phyloP scores from a whole-genome alignment of 768 basidiomycete genomes.

The Amanita jacksonii region DNA sequence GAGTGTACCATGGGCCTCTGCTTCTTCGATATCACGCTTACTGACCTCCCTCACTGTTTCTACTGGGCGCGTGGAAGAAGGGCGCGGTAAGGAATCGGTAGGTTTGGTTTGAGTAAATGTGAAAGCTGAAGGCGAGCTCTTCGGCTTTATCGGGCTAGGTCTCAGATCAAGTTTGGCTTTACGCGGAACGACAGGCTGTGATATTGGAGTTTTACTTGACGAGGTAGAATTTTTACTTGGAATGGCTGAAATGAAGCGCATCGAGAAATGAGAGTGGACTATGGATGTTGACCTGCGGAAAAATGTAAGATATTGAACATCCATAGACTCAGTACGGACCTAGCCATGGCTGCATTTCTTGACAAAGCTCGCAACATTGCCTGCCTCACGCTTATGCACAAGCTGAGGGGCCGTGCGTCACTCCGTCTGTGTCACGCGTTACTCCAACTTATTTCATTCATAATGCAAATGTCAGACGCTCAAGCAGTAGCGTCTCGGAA shows the following conservation, averaged over 20 bases:
- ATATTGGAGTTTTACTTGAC: conserved; percentile 4
- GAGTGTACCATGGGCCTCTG: conserved; percentile 60
- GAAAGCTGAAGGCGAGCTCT: conserved; percentile 16
- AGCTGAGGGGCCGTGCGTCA: neutral
- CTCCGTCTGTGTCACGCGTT: neutral
- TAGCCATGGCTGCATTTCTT: conserved; percentile 11
- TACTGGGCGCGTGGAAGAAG: conserved; percentile 19
- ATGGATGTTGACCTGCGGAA: neutral
- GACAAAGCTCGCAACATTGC: conserved; percentile 14
- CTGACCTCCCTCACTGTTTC: conserved; percentile 37
- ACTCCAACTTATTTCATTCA: neutral
- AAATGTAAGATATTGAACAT: neutral
- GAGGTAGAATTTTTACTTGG: conserved; percentile 1
- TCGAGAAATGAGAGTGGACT: conserved; percentile 1
- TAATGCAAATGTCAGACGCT: conserved; percentile 1
- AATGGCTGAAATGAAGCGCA: conserved; percentile 11
- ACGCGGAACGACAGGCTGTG: conserved; percentile 12
- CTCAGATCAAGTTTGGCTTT: conserved; percentile 51
- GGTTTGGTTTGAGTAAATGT: conserved; percentile 22
- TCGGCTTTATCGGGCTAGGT: conserved; percentile 50
- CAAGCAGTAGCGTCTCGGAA: neutral
- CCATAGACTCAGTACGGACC: conserved; percentile 3
- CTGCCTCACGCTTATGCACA: neutral
- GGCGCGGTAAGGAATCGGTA: conserved; percentile 17
- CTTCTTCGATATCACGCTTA: conserved; percentile 54